Evolutionary conservation across 345 rosid species (phyloP).

Genomic region (Salix brachista): DNA sequence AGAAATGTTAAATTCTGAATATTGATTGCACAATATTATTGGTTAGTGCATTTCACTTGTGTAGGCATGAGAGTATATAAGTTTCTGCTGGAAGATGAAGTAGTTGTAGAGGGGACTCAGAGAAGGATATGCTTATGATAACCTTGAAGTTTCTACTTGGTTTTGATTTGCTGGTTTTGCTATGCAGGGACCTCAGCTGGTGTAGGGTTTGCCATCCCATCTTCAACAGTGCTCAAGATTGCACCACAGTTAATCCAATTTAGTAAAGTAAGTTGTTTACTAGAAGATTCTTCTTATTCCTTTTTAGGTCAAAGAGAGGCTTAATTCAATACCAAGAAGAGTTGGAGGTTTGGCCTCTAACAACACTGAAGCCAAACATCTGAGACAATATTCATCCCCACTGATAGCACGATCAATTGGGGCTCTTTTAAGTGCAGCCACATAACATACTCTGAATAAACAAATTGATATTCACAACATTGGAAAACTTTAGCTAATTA

Average conservation of each 20-base stretch:
- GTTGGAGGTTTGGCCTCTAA: neutral
- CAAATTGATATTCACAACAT: too few relatives aligned
- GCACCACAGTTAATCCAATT: constrained; percentile 81
- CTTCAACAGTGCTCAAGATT: constrained; percentile 81
- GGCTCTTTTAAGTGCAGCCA: too few relatives aligned
- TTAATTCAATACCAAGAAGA: too few relatives aligned
- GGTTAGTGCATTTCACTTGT: neutral
- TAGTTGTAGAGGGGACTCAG: too few relatives aligned
- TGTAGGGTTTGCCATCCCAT: constrained; percentile 94
- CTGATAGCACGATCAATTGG: too few relatives aligned
- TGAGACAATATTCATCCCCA: too few relatives aligned
- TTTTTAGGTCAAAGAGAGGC: too few relatives aligned
- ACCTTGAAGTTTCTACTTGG: neutral
- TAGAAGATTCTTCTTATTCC: neutral
- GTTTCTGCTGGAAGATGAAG: neutral
- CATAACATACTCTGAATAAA: too few relatives aligned
- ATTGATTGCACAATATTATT: neutral
- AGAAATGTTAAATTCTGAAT: neutral
- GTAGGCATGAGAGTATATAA: neutral
- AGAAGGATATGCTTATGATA: neutral
- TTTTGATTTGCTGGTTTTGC: neutral
- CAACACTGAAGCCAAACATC: too few relatives aligned
- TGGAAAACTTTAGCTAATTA: too few relatives aligned
- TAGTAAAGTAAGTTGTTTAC: constrained; percentile 59
- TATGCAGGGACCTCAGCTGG: constrained; percentile 88